Base-by-base conservation (phyloP, 164 flowering plant species). In the Magnolia officinalis region DNA sequence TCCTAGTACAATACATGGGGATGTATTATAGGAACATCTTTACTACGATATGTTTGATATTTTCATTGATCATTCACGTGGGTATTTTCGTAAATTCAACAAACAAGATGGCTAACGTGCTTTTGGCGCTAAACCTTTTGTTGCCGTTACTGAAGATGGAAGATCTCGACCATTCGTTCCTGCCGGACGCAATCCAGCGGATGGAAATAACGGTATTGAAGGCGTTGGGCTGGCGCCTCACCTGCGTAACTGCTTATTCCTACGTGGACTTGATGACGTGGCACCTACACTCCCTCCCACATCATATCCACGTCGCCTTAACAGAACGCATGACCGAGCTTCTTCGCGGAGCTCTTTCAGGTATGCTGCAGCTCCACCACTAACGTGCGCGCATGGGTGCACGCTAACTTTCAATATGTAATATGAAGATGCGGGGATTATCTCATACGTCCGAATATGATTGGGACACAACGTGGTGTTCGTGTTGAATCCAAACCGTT, bases 131-230 rank as follows among this genome's bases (percentile, higher is more conserved):
- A 55, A 55, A 16, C 11, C 61, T 16, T 8, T n/a, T 68, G 69
- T 20, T 50, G 26, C 31, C 19, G 58, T 31, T 8, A 23, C 45
- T 71, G 78, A 80, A 87, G 91, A 76, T 78, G 86, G 89, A 86
- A 49, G 85, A 78, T 80, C 66, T 82, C 21, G 81, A 83, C 14
- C 71, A 85, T 77, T 75, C 78, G 18, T 90, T 89, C 70, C 77
- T 80, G 58, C 63, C 84, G 3, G 76, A 73, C 21, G 78, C 75
- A 49, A 84, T 90, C 67, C 88, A 83, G 24, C 68, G 65, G 70
- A 88, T 87, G 92, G 96, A 91, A 72, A 26, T 90, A 76, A 79
- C 64, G 9, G 81, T 89, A 37, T 61, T 87, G 65, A 58, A 84
- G 77, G 80, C 82, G 2, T 70, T 91, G 64, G 81, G 45, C 20